phyloP scores from a whole-genome alignment of 176 grass and related monocot genomes.

The Puccinellia tenuiflora region DNA sequence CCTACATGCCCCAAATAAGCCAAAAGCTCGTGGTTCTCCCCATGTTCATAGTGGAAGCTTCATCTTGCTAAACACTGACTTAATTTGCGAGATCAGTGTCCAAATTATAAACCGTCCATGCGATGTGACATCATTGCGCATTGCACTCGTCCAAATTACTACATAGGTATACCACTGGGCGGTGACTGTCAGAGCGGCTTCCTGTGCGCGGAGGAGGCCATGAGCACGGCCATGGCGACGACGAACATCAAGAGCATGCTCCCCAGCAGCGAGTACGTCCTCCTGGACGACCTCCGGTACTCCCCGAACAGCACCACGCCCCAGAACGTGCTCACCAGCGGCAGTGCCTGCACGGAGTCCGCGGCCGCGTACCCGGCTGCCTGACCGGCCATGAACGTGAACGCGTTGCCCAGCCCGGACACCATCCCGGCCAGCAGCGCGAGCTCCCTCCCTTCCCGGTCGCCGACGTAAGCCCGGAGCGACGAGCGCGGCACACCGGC shows the following conservation, averaged over 20 bases:
- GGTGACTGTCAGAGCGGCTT: constrained; percentile 25
- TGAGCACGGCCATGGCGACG: constrained; percentile 65
- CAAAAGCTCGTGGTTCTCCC: too few relatives aligned
- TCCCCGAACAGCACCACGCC: constrained; percentile 64
- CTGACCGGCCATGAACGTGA: constrained; percentile 93
- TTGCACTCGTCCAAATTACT: too few relatives aligned
- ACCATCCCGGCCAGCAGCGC: constrained; percentile 64
- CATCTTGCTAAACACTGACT: too few relatives aligned
- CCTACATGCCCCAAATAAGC: too few relatives aligned
- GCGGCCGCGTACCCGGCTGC: constrained; percentile 95
- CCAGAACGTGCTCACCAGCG: constrained; percentile 77
- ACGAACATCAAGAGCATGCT: constrained; percentile 90
- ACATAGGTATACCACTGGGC: too few relatives aligned
- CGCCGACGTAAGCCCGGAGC: constrained; percentile 48
- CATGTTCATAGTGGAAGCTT: too few relatives aligned
- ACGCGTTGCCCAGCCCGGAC: constrained; percentile 78
- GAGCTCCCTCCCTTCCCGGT: constrained; percentile 51
- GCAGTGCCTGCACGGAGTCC: constrained; percentile 76
- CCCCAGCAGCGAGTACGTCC: constrained; percentile 62
- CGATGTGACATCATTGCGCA: not conserved
- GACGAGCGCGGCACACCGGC: constrained; percentile 62
- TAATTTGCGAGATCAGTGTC: not conserved
- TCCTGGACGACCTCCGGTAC: constrained; percentile 45
- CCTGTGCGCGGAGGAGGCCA: constrained; percentile 79
- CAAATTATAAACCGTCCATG: not conserved